Percentiles rank a stretch among this genome's conserved stretches.
Conservation (phyloP, 2,329 filamentous ascomycete genomes). For the Meredithiella fracta region DNA sequence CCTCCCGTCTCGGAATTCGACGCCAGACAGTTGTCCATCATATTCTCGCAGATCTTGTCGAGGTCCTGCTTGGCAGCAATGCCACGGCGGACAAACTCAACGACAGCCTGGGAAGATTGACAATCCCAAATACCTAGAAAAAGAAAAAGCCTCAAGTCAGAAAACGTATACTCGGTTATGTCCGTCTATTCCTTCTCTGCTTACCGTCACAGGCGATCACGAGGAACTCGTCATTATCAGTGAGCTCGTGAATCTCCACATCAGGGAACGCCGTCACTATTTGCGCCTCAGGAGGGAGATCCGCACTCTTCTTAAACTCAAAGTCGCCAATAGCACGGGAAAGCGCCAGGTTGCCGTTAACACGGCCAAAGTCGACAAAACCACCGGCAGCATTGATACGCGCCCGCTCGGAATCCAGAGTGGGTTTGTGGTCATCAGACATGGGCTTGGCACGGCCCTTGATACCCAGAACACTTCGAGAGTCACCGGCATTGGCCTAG, state of each 20-base stretch:
- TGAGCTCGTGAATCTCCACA: conserved; percentile 77
- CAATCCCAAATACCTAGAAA: conserved; percentile 92
- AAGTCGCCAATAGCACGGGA: conserved; percentile 97
- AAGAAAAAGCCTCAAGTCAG: conserved; percentile 9
- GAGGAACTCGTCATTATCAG: conserved; percentile 87
- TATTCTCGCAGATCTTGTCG: conserved; percentile 93
- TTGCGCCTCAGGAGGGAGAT: conserved; percentile 92
- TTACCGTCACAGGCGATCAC: conserved; percentile 84
- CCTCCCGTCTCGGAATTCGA: conserved; percentile 96
- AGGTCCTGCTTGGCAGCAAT: conserved; percentile 94
- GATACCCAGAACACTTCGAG: conserved; percentile 82
- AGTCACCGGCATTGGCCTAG: conserved; percentile 93
- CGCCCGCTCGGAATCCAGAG: conserved; percentile 95
- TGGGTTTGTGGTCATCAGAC: conserved; percentile 98
- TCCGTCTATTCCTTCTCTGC: conserved; percentile 19
- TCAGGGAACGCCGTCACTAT: conserved; percentile 96
- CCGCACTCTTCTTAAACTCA: conserved; percentile 98
- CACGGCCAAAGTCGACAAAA: conserved; percentile 94
- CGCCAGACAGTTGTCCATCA: conserved; percentile 99
- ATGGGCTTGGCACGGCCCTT: conserved; percentile 95
- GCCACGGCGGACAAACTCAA: conserved; percentile 91
- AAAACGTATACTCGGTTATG: background rate
- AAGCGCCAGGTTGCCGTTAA: conserved; percentile 92
- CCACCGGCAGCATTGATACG: conserved; percentile 90
- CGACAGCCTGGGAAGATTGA: conserved; percentile 90